Conservation (phyloP, 345 rosid species). For the Combretum micranthum region DNA sequence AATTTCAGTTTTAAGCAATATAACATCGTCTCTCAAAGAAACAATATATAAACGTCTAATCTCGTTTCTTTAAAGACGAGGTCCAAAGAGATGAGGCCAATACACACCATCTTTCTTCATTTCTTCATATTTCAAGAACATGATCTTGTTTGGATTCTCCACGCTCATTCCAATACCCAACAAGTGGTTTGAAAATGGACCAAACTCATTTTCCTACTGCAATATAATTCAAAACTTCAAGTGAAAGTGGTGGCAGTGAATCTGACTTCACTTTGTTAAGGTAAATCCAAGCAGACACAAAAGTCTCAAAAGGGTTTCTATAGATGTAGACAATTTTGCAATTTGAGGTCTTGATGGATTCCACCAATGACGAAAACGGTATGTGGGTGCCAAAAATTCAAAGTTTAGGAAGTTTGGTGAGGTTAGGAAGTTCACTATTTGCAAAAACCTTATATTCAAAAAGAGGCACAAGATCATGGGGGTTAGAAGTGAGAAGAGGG, state of each 20-base stretch:
- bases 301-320: constrained; percentile 21
- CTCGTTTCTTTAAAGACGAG: too few species aligned
- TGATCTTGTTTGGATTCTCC: constrained; percentile 23
- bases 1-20: too few species aligned
- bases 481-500: constrained; percentile 24
- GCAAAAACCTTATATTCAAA: constrained; percentile 20
- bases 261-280: constrained; percentile 9
- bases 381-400: constrained; percentile 16
- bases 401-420: constrained; percentile 6
- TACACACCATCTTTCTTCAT: constrained; percentile 17
- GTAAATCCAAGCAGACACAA: constrained; percentile 17
- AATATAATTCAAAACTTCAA: constrained; percentile 26
- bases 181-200: constrained; percentile 34
- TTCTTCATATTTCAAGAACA: constrained; percentile 33
- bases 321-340: constrained; percentile 20
- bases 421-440: constrained; percentile 9
- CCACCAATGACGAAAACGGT: constrained; percentile 11
- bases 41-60: too few species aligned
- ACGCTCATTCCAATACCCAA: constrained; percentile 36
- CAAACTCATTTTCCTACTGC: constrained; percentile 18
- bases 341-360: constrained; percentile 3
- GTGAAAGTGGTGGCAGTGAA: not conserved
- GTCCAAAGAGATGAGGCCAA: constrained; percentile 14
- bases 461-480: constrained; percentile 36
- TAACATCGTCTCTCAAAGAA: too few species aligned